Evolutionary conservation across 495 filamentous ascomycete genomes (phyloP).

Genomic region (Xylona heveae): DNA sequence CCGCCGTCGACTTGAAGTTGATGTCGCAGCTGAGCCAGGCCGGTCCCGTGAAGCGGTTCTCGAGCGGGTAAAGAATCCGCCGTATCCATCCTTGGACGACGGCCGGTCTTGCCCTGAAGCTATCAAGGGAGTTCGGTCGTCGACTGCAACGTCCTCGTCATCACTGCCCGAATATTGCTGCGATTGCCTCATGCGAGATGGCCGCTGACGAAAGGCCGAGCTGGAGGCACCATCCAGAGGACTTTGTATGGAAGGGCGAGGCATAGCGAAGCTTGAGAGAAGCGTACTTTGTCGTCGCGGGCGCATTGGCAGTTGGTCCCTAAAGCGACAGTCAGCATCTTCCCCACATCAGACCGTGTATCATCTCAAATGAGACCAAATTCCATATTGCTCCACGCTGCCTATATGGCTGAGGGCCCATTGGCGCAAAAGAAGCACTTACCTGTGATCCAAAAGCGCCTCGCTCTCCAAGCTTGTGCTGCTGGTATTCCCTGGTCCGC

Average conservation of each 20-base stretch:
- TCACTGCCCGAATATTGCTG: slow-evolving; percentile 9
- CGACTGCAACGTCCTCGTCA: slow-evolving; percentile 18
- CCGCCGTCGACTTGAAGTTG: slow-evolving; percentile 10
- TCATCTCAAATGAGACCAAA: neutral
- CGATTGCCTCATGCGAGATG: neutral
- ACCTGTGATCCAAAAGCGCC: slow-evolving; percentile 64
- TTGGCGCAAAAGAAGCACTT: slow-evolving; percentile 6
- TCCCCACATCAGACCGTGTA: no score
- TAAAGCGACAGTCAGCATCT: slow-evolving; percentile 10
- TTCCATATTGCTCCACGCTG: neutral
- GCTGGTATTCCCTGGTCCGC: slow-evolving; percentile 35
- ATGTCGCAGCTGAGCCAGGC: slow-evolving; percentile 15
- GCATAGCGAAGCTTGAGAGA: slow-evolving; percentile 25
- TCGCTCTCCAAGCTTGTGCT: slow-evolving; percentile 68
- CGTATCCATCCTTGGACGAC: slow-evolving; percentile 5
- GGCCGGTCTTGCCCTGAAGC: slow-evolving; percentile 13
- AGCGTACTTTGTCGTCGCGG: slow-evolving; percentile 40
- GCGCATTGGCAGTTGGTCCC: slow-evolving; percentile 49
- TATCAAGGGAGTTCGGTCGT: slow-evolving; percentile 40
- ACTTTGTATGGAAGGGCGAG: slow-evolving; percentile 10
- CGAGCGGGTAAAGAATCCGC: slow-evolving; percentile 3
- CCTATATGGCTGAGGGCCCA: neutral
- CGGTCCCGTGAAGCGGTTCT: slow-evolving; percentile 11
- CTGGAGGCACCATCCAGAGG: slow-evolving; percentile 14
- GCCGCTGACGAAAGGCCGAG: neutral